Evolutionary conservation across 1,284 basidiomycete species (phyloP).

Genomic region (Neonothopanus nambi): DNA sequence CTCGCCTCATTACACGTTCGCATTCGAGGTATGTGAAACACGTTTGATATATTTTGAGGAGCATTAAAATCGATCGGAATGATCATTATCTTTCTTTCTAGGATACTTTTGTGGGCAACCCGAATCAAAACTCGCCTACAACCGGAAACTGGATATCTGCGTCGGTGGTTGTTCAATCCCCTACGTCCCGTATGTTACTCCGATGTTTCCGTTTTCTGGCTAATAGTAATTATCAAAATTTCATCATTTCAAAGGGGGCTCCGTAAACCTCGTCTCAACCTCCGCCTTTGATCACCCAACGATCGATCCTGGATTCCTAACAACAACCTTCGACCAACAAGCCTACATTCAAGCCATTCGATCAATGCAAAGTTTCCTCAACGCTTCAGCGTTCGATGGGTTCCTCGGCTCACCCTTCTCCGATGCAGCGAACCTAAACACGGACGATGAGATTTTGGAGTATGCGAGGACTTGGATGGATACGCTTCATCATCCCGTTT

Average conservation of each 20-base stretch:
- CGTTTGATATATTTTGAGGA: too few species aligned
- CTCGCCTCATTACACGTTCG: conserved; percentile 18
- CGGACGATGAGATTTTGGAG: conserved; percentile 18
- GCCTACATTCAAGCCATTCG: too few species aligned
- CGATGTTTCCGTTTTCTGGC: background rate
- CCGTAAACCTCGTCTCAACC: conserved; percentile 18
- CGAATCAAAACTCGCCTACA: too few species aligned
- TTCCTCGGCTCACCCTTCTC: conserved; percentile 2
- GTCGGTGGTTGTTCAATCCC: background rate
- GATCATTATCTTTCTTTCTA: too few species aligned
- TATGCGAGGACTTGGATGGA: conserved; percentile 14
- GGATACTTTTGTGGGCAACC: too few species aligned
- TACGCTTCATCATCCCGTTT: conserved; percentile 16
- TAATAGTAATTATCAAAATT: background rate
- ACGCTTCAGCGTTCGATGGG: background rate
- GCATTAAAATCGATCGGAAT: too few species aligned
- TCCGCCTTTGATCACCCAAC: conserved; percentile 30
- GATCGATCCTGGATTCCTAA: conserved; percentile 31
- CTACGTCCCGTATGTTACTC: conserved; percentile 16
- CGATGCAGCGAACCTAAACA: background rate
- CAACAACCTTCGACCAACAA: conserved; percentile 16
- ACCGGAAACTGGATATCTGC: background rate
- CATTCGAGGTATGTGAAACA: conserved; percentile 7
- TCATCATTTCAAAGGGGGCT: conserved; percentile 14
- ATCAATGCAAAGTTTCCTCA: too few species aligned